These are phyloP conservation scores for Boletellus sp. DNA, from an alignment of 1,284 basidiomycete species.

Conservation along the genomic window DNA sequence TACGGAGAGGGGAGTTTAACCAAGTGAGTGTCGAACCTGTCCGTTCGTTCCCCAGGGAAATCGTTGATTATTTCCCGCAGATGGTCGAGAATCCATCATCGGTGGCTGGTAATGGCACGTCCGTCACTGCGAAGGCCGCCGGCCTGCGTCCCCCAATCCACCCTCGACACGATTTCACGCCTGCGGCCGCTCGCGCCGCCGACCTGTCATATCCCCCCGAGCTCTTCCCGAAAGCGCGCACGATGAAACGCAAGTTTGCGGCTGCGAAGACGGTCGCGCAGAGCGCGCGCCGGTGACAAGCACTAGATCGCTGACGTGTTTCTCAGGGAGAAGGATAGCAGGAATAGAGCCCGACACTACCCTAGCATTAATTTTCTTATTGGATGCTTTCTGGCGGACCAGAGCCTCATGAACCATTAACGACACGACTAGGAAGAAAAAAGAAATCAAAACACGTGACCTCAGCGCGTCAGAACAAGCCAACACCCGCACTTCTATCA, in stretches of 20 bases:
- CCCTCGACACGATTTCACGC: slow-evolving; percentile 32
- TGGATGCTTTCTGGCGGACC: too few relatives aligned
- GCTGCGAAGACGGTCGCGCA: slow-evolving; percentile 20
- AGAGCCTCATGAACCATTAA: too few relatives aligned
- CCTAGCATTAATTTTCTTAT: too few relatives aligned
- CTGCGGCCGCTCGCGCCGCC: slow-evolving; percentile 33
- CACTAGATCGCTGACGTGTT: not conserved
- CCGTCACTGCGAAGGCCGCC: too few relatives aligned
- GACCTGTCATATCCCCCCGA: slow-evolving; percentile 38
- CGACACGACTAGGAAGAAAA: too few relatives aligned
- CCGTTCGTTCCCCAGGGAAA: too few relatives aligned
- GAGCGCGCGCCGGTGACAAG: slow-evolving; percentile 3
- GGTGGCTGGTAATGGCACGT: too few relatives aligned
- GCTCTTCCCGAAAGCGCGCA: slow-evolving; percentile 34
- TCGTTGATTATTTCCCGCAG: too few relatives aligned
- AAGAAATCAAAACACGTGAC: not conserved
- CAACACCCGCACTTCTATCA: too few relatives aligned
- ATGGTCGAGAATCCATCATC: too few relatives aligned
- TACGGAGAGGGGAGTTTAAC: not conserved
- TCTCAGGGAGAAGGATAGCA: too few relatives aligned
- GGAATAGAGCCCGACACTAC: too few relatives aligned
- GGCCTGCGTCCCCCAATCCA: slow-evolving; percentile 22
- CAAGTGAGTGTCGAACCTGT: not conserved
- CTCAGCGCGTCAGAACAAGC: not conserved
- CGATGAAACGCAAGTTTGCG: slow-evolving; percentile 50